A percentile compares a stretch with the other conserved stretches of the same genome.
phyloP scores from a whole-genome alignment of 176 grass and related monocot genomes.

The Puya raimondii region DNA sequence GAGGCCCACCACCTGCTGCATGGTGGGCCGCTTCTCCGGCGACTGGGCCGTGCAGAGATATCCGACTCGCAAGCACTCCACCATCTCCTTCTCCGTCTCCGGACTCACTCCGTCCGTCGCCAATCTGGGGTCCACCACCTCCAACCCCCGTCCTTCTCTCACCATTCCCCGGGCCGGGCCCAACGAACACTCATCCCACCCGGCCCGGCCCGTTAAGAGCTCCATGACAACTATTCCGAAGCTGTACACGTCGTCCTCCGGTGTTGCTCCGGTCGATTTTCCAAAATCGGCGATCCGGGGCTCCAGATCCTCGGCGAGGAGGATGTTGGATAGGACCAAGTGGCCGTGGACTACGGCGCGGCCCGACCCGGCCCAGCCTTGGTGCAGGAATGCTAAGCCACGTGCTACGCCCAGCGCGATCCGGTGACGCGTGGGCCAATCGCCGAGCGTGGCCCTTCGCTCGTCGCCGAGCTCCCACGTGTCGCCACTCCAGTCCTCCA shows the following conservation, averaged over 20 bases:
- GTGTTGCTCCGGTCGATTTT: slow-evolving; percentile 1
- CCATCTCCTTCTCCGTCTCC: slow-evolving; percentile 36
- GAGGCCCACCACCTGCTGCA: slow-evolving; percentile 80
- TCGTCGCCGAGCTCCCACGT: slow-evolving; percentile 25
- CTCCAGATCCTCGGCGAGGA: slow-evolving; percentile 69
- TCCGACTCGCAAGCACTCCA: slow-evolving; percentile 54
- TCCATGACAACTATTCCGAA: slow-evolving; percentile 74
- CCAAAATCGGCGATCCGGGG: slow-evolving; percentile 61
- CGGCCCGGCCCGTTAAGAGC: slow-evolving; percentile 48
- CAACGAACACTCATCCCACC: slow-evolving; percentile 16
- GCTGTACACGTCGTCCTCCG: slow-evolving; percentile 53
- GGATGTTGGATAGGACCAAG: slow-evolving; percentile 58
- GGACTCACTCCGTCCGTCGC: not conserved
- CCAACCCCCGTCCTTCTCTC: not conserved
- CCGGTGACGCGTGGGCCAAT: slow-evolving; percentile 64
- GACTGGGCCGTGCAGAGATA: slow-evolving; percentile 54
- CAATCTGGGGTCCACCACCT: slow-evolving; percentile 7
- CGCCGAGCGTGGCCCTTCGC: not conserved
- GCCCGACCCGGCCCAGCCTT: slow-evolving; percentile 57
- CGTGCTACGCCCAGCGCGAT: slow-evolving; percentile 70
- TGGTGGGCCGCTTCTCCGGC: slow-evolving; percentile 63
- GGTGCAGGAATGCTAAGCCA: slow-evolving; percentile 82
- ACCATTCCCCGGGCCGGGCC: slow-evolving; percentile 1
- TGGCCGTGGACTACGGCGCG: slow-evolving; percentile 54
- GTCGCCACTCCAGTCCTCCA: slow-evolving; percentile 37